A percentile compares a stretch with the other conserved stretches of the same genome.
Conservation (phyloP, 352 stramenopile genomes). For the Phytophthora syringae region DNA sequence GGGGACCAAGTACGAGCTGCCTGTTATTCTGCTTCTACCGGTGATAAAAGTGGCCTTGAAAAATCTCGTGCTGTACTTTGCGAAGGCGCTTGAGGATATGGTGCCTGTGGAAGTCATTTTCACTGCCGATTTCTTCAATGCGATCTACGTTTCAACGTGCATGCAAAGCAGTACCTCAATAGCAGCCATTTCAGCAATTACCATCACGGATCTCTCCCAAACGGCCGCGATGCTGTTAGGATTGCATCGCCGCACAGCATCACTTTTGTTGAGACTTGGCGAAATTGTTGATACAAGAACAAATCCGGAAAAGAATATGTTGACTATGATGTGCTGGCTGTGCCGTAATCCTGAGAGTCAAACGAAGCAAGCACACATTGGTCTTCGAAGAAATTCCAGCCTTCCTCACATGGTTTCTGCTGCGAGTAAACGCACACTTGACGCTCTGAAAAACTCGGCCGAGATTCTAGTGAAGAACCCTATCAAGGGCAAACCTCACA, state of each 20-base stretch:
- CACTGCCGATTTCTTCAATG: slow-evolving; percentile 25
- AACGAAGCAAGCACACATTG: not conserved
- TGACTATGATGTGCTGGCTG: slow-evolving; percentile 4
- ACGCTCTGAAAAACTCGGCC: not conserved
- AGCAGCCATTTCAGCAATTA: slow-evolving; percentile 8
- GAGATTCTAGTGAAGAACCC: not conserved
- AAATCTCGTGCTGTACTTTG: slow-evolving; percentile 15
- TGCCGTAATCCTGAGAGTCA: not conserved
- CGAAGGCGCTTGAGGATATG: slow-evolving; percentile 14
- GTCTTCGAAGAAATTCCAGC: not conserved
- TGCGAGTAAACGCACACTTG: not conserved
- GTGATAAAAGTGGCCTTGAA: slow-evolving; percentile 33
- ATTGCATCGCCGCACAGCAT: slow-evolving; percentile 2
- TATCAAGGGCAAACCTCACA: too few species aligned
- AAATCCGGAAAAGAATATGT: not conserved
- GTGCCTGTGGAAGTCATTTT: slow-evolving; percentile 20
- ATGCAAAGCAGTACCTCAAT: slow-evolving; percentile 23
- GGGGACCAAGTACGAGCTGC: slow-evolving; percentile 4
- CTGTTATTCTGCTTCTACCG: slow-evolving; percentile 16
- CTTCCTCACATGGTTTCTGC: not conserved
- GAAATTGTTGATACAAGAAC: not conserved
- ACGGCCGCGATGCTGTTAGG: slow-evolving; percentile 10
- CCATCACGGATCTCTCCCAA: slow-evolving; percentile 21
- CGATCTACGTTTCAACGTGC: slow-evolving; percentile 14
- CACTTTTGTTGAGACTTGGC: not conserved